Evolutionary conservation across 495 filamentous ascomycete genomes (phyloP), one percentile per base, ranked within the genome.

Genomic region (Talaromyces stipitatus): DNA sequence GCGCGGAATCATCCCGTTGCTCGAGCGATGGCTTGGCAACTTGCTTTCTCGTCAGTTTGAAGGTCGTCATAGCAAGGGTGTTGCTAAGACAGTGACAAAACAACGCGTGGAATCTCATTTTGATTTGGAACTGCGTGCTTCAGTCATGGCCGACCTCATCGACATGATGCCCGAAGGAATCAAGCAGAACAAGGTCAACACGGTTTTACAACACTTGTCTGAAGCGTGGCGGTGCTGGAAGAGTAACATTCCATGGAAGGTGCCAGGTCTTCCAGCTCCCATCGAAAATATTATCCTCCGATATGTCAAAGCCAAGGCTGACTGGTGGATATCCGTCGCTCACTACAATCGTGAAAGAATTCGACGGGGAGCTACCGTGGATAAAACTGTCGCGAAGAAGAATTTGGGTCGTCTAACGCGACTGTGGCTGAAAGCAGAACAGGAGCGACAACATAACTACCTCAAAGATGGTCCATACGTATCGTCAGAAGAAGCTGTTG

Each of bases 91-190:
- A 10, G 95, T 97, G 23, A 99, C 95, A 2, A 99, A 99, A 72
- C 95, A 99, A 72, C 87, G 95, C 71, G 95, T 99, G 26, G 95
- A 99, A 72, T 97, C 92, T 28, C 95, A 99, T 69, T 99, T 97
- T 62, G 95, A 99, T 69, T 82, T 99, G 54, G 95, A 99, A 72
- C 82, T 99, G 38, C 90, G 95, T 66, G 95, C 95, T 16, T 96
- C 95, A 0, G 95, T 99, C 50, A 99, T 99, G 90, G 90, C 92
- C 18, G 95, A 99, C 74, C 76, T 99, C 26, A 96, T 96, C 87
- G 95, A 99, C 63, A 99, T 99, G 95, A 99, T 99, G 95, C 95
- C 95, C 1, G 95, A 97, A 68, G 95, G 95, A 56, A 96, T 99
- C 78, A 97, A 97, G 74, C 92, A 96, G 67, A 99, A 92, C 73